Base-by-base conservation (phyloP, 768 basidiomycete species). In the Rhizopogon vesiculosus region DNA sequence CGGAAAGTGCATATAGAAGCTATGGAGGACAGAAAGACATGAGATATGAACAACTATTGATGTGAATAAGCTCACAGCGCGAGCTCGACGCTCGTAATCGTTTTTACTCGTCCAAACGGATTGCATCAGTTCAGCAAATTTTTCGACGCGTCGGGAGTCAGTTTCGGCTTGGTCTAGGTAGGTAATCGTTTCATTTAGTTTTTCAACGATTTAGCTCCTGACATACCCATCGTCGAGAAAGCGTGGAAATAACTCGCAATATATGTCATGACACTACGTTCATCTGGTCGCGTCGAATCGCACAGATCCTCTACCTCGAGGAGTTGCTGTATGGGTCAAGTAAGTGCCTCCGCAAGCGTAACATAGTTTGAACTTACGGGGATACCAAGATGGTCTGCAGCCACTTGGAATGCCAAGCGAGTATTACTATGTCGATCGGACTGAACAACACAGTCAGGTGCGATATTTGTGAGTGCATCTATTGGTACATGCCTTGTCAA, bases 191-290 rank as follows among this genome's bases (percentile, higher is more conserved):
- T 49, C 13, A 51, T 16, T 33, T 29, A n/a, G 12, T 54, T 9
- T n/a, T 16, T 33, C 15, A 18, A 35, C 31, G 2, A 28, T 29
- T 29, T 31, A 9, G 50, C 50, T 33, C 38, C 38, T 42, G 18
- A 71, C 82, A 50, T 61, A 95, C 95, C 93, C 88, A 97, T 95
- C 0, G 91, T 87, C 0, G 94, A 96, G 69, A 99, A 99, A 0
- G 96, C 95, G 67, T 98, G 97, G 78, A 99, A 99, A 73, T 81
- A 98, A 63, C 91, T 91, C 35, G 97, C 97, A 45, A 99, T 89
- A 62, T 98, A 98, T 5, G 94, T 98, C 93, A 98, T 98, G 10
- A 98, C 91, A 70, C 90, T 93, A 39, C 93, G 86, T 72, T 99
- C 97, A 69, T 99, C 97, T 0, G 96, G 96, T 45, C 80, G 82